A percentile compares a stretch with the other conserved stretches of the same genome.
These are phyloP conservation scores for Carex arenaria DNA, from an alignment of 202 grass and related monocot genomes.

Conservation along the genomic window DNA sequence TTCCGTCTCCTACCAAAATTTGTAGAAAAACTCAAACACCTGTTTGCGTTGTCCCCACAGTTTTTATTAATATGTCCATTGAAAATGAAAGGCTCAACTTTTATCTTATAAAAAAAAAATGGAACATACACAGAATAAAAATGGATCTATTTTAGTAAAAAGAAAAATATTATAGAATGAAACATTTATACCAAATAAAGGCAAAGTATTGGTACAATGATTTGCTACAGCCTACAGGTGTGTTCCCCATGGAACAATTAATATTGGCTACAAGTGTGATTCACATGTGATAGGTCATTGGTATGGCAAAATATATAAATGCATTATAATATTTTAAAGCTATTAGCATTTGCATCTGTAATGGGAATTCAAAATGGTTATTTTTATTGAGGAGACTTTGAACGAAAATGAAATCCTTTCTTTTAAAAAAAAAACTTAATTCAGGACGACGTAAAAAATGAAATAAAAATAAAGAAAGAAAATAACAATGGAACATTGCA, in stretches of 20 bases:
- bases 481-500: not conserved
- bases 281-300: not conserved
- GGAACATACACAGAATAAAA: not conserved
- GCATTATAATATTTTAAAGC: not conserved
- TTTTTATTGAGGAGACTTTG: not conserved
- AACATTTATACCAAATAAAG: not conserved
- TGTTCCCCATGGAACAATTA: not conserved
- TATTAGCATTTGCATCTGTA: not conserved
- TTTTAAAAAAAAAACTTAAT: not conserved
- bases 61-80: not conserved
- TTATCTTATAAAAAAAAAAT: not conserved
- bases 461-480: not conserved
- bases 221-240: not conserved
- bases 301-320: not conserved
- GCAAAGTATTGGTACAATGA: not conserved
- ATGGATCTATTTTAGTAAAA: not conserved
- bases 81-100: not conserved
- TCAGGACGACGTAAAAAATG: no score
- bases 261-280: not conserved
- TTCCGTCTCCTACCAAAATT: not conserved
- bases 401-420: not conserved
- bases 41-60: not conserved
- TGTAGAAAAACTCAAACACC: not conserved
- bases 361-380: not conserved
- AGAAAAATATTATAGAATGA: not conserved